Conservation (phyloP, 805 yeast genomes). For the Scheffersomyces stipitis region DNA sequence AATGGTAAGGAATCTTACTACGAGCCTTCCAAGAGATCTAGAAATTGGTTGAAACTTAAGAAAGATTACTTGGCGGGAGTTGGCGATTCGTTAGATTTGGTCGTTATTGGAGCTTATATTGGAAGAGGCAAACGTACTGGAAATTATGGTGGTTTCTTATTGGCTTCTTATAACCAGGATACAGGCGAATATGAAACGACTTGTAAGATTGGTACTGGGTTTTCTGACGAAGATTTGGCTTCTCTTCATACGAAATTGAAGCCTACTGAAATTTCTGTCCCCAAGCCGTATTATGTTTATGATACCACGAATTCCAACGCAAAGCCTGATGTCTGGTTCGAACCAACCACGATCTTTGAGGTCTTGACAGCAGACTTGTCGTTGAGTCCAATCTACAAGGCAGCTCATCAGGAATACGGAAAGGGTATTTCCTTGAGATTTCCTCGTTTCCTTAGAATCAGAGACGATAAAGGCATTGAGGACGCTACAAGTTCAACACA, state of each 20-base stretch:
- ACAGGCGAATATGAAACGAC: conserved; percentile 92
- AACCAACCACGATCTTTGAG: conserved; percentile 81
- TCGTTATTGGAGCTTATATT: conserved; percentile 89
- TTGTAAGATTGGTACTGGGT: conserved; percentile 97
- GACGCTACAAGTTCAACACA: conserved; percentile 87
- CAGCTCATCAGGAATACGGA: conserved; percentile 70
- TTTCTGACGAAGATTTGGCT: conserved; percentile 79
- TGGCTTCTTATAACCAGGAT: conserved; percentile 89
- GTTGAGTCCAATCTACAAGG: conserved; percentile 84
- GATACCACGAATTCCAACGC: conserved; percentile 62
- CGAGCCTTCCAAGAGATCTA: conserved; percentile 92
- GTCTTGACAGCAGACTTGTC: conserved; percentile 90
- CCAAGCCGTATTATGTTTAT: conserved; percentile 67
- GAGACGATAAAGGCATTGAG: conserved; percentile 84
- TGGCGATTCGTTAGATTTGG: conserved; percentile 92
- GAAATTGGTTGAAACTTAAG: conserved; percentile 94
- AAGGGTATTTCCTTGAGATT: conserved; percentile 86
- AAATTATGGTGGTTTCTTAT: conserved; percentile 87
- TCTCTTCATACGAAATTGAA: conserved; percentile 58
- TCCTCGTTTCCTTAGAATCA: conserved; percentile 77
- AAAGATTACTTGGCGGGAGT: conserved; percentile 94
- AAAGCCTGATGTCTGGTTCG: conserved; percentile 92
- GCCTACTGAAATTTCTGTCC: conserved; percentile 62
- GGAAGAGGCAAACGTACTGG: conserved; percentile 97
- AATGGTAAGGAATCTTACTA: conserved; percentile 79